Base-by-base conservation (phyloP, 495 filamentous ascomycete genomes). In the Parathielavia hyrcaniae region DNA sequence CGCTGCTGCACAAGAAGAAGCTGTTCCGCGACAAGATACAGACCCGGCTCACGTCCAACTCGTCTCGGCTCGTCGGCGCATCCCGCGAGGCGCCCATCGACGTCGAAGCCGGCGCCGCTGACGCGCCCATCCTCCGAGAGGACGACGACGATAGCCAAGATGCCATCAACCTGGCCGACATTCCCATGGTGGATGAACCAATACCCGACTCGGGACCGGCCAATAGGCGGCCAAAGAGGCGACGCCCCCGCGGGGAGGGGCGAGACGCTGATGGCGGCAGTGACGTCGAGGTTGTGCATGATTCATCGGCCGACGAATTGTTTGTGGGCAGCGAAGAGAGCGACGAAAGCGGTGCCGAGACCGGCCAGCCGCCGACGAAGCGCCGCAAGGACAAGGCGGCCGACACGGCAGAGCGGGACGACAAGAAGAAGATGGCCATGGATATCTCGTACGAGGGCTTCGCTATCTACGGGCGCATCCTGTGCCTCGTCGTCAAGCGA, bases 401-500 rank as follows among this genome's bases (percentile, higher is more conserved):
- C 41, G 64, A 66, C 45, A 65, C 54, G 22, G 76, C 71, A 20
- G 71, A 64, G n/a, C 57, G 57, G 7, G 89, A 95, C 53, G 88
- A 96, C 65, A 89, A 90, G 71, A 97, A 97, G 77, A 96, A 96
- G 71, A 69, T 95, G 61, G 80, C 78, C 3, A 79, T 96, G 70
- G 81, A 83, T 53, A 96, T 90, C 26, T 84, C 85, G 22, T 97
- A 97, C 70, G 91, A 97, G 63, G 92, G 93, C 35, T 98, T 96
- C 71, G 85, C 84, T 64, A 97, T 98, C 69, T 91, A 93, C 72
- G 89, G 92, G 9, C 86, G 89, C 58, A 88, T 95, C 34, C 76
- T 98, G 39, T 97, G 91, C 69, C 75, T 98, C 39, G 84, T 97
- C 14, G 86, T 98, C 60, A 92, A 95, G 70, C 62, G 71, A 50